These are phyloP conservation scores for Penicillium aurantiogriseum DNA, from an alignment of 2,329 filamentous ascomycete species.

Conservation along the genomic window DNA sequence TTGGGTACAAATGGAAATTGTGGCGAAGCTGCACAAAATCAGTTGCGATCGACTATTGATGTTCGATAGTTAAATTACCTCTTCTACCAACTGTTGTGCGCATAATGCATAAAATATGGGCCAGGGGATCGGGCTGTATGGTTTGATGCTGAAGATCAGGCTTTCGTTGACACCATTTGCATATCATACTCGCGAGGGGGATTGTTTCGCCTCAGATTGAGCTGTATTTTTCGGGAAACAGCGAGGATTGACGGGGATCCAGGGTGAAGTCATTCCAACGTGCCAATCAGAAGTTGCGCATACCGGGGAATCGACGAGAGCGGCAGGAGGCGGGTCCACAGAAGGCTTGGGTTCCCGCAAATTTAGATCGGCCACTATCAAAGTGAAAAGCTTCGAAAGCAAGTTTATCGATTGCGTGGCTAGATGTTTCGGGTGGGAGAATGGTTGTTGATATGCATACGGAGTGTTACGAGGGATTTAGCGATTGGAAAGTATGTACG, in stretches of 20 bases:
- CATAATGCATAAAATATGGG: neutral
- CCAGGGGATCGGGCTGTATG: neutral
- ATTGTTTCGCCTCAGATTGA: neutral
- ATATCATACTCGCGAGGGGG: slow-evolving; percentile 4
- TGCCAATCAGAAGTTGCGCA: slow-evolving; percentile 24
- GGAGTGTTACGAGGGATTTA: neutral
- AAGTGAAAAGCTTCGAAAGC: slow-evolving; percentile 8
- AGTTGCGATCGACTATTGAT: neutral
- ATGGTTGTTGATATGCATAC: neutral
- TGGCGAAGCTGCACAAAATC: neutral
- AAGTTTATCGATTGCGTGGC: slow-evolving; percentile 1
- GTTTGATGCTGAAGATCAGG: neutral
- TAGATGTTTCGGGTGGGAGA: neutral
- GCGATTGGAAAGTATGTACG: neutral
- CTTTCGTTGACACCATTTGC: neutral
- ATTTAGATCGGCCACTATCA: slow-evolving; percentile 29
- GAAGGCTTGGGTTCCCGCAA: slow-evolving; percentile 27
- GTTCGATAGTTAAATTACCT: neutral
- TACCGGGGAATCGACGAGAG: slow-evolving; percentile 23
- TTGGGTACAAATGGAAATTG: neutral
- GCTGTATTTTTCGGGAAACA: slow-evolving; percentile 6
- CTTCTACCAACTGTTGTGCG: neutral
- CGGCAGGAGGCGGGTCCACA: slow-evolving; percentile 26
- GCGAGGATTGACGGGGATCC: slow-evolving; percentile 13
- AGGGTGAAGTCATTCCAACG: slow-evolving; percentile 20